phyloP scores from a whole-genome alignment of 768 basidiomycete genomes.

The Leccinum incarnatum region DNA sequence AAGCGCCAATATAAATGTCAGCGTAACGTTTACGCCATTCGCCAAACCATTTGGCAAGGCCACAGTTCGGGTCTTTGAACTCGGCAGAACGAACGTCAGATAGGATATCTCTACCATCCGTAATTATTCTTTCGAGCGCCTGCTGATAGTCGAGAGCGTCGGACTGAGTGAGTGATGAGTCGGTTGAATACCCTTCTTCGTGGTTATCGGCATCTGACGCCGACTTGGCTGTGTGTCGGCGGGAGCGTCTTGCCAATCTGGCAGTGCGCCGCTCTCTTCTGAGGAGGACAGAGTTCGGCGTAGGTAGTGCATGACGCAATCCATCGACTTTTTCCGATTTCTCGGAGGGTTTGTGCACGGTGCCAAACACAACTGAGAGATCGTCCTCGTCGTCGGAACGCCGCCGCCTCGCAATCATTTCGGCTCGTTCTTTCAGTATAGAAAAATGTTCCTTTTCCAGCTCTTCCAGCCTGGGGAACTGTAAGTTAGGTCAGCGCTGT shows the following conservation, averaged over 20 bases:
- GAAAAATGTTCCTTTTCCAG: conserved; percentile 74
- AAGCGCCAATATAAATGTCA: conserved; percentile 85
- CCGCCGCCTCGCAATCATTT: conserved; percentile 68
- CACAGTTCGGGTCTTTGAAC: conserved; percentile 76
- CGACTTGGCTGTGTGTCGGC: conserved; percentile 37
- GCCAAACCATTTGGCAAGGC: conserved; percentile 61
- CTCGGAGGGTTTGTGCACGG: conserved; percentile 35
- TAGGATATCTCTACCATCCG: conserved; percentile 56
- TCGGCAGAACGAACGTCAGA: conserved; percentile 82
- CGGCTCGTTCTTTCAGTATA: conserved; percentile 68
- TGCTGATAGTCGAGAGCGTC: conserved; percentile 68
- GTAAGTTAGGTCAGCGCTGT: background rate
- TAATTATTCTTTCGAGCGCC: conserved; percentile 55
- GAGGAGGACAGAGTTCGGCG: conserved; percentile 42
- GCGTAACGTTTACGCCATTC: conserved; percentile 74
- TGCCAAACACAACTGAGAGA: conserved; percentile 64
- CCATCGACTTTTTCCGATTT: conserved; percentile 56
- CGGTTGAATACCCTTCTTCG: conserved; percentile 89
- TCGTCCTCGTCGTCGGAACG: conserved; percentile 80
- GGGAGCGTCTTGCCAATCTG: conserved; percentile 53
- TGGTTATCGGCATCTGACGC: conserved; percentile 21
- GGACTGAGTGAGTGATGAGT: conserved; percentile 62
- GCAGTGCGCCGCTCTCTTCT: conserved; percentile 58
- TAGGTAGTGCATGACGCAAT: conserved; percentile 50
- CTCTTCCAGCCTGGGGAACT: conserved; percentile 79